Conservation (phyloP, 1,284 basidiomycete species). For the Tylopilus orsonianus region DNA sequence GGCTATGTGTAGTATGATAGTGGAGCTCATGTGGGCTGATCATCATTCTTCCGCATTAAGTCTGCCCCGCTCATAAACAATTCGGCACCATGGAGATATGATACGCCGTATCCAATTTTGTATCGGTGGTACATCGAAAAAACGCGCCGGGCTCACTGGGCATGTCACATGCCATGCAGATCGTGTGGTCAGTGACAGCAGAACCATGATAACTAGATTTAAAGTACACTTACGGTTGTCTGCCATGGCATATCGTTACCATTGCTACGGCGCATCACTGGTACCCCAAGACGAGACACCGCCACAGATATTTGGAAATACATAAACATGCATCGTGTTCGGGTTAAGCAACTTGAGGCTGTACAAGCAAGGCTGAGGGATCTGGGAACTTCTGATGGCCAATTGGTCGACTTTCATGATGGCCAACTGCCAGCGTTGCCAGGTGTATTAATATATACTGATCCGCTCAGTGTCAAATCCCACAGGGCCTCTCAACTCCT, state of each 20-base stretch:
- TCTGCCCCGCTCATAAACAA: background rate
- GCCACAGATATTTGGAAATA: background rate
- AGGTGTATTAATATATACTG: conserved; percentile 20
- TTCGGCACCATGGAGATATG: conserved; percentile 2
- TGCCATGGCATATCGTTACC: background rate
- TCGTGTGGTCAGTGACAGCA: background rate
- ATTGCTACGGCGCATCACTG: too few species aligned
- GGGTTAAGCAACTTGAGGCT: conserved; percentile 19
- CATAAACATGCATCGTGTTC: background rate
- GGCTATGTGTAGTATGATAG: too few species aligned
- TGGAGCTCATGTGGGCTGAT: background rate
- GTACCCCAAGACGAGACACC: background rate
- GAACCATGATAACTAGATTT: too few species aligned
- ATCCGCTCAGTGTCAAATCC: background rate
- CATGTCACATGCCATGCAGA: background rate
- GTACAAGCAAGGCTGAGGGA: conserved; percentile 10
- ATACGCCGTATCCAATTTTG: background rate
- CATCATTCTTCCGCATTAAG: background rate
- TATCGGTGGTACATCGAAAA: background rate
- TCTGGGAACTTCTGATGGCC: conserved; percentile 23
- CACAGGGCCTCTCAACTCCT: background rate
- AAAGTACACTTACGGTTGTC: too few species aligned
- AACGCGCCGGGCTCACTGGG: background rate
- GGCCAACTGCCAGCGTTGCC: conserved; percentile 17
- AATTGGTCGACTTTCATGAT: conserved; percentile 12